phyloP scores from a whole-genome alignment of 352 stramenopile species.

The Globisporangium nunn region DNA sequence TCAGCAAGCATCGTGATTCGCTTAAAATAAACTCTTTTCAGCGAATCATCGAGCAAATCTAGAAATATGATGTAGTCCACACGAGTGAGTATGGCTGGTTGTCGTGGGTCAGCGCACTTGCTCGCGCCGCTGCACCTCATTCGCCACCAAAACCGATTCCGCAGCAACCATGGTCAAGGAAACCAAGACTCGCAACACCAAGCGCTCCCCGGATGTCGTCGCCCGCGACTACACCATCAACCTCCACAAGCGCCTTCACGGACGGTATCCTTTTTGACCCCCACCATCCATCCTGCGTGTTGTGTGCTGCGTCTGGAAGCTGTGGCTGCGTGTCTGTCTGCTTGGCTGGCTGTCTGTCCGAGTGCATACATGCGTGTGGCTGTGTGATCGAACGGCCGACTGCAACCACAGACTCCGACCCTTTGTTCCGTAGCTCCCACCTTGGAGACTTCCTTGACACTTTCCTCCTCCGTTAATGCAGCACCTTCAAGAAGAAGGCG shows the following conservation, averaged over 20 bases:
- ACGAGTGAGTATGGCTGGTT: constrained; percentile 1
- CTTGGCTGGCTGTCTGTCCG: neutral
- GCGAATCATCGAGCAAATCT: neutral
- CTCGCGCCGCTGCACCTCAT: neutral
- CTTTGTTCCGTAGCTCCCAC: constrained; percentile 67
- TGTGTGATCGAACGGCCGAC: too few relatives aligned
- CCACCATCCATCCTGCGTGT: constrained; percentile 3
- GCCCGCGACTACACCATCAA: constrained; percentile 99
- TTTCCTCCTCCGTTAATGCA: constrained; percentile 24
- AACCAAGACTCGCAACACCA: constrained; percentile 81
- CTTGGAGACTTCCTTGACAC: constrained; percentile 85
- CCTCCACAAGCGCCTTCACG: constrained; percentile 96
- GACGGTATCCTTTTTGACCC: constrained; percentile 81
- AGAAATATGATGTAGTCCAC: too few relatives aligned
- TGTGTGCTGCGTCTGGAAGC: constrained; percentile 8
- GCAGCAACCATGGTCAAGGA: constrained; percentile 79
- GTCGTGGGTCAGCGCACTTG: neutral
- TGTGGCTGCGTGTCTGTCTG: constrained; percentile 1
- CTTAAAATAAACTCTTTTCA: neutral
- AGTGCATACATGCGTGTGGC: neutral
- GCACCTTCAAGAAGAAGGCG: constrained; percentile 97
- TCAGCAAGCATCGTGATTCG: too few relatives aligned
- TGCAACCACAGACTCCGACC: constrained; percentile 5
- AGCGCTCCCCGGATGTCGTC: constrained; percentile 90
- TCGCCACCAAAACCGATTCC: constrained; percentile 30